Base-by-base conservation (phyloP, 345 rosid genomes). In the Citrus australasica region DNA sequence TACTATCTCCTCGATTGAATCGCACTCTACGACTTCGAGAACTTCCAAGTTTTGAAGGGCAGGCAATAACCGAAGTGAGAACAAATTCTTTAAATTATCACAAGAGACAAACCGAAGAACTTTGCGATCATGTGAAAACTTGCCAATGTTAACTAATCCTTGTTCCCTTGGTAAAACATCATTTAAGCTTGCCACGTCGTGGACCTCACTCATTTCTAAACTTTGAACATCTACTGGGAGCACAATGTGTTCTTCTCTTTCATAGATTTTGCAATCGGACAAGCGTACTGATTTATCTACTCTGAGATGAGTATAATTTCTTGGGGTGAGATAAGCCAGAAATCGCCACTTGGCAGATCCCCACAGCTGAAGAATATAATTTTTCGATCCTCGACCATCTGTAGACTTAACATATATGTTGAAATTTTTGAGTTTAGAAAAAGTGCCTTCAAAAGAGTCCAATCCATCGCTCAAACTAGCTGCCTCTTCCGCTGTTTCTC, bases 61-160 rank as follows among this genome's bases (percentile, higher is more conserved):
- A 30, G 3, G 30, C 30, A 30, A 0, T 30, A 30, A 30, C 30
- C 30, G 30, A 30, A 30, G 30, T 30, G 30, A 30, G 30, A 30
- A 30, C 30, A 30, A 30, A 30, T 30, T 30, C 48, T 3, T 10
- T 42, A 67, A 22, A 37, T 9, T 22, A 19, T 0, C 0, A 9
- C 46, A 33, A 0, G 0, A 0, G 0, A 0, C 0, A 1, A 35
- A 3, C 6, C 0, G 1, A 22, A 67, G 35, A 37, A 9, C 70
- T 37, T 21, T 37, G 16, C 37, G 70, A 35, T 35, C 13, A 10
- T 42, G 1, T 33, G 51, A 35, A 67, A 19, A 35, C 13, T 22
- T 38, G 32, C 30, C 5, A 65, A 16, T 42, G 13, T 42, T 10
- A 10, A 42, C 48, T 10, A 42, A 0, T 30, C 46, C 24, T 4